Evolutionary conservation across 495 filamentous ascomycete genomes (phyloP).

Genomic region (Hypoxylon intermedium): DNA sequence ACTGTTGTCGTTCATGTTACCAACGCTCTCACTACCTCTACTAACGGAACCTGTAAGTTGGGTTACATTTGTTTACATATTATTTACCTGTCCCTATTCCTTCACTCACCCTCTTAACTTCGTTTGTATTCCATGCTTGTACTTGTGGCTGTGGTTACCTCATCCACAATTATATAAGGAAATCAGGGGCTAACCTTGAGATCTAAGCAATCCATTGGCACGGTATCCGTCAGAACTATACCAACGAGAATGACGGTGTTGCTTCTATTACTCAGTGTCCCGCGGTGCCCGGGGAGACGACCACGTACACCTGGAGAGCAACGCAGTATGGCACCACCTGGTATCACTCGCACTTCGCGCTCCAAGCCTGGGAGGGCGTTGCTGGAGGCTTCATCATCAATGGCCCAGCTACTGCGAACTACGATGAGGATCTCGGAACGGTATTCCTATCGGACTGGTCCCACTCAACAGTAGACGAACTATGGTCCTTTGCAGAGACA

Average conservation of each 20-base stretch:
- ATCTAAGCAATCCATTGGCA: conserved; percentile 62
- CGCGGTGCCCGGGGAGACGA: conserved; percentile 50
- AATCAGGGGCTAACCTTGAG: background rate
- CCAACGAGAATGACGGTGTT: conserved; percentile 51
- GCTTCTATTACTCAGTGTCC: conserved; percentile 59
- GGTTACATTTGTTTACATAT: background rate
- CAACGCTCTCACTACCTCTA: conserved; percentile 29
- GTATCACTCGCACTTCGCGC: conserved; percentile 68
- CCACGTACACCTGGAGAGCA: conserved; percentile 61
- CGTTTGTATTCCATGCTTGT: too few species aligned
- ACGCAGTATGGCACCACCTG: conserved; percentile 65
- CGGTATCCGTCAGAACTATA: conserved; percentile 49
- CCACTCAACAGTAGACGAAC: conserved; percentile 50
- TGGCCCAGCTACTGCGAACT: conserved; percentile 57
- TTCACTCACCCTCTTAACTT: too few species aligned
- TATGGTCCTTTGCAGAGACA: conserved; percentile 46
- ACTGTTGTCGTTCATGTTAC: conserved; percentile 44
- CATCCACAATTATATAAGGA: too few species aligned
- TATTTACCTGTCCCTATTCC: too few species aligned
- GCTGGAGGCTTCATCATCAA: conserved; percentile 58
- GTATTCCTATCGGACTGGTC: conserved; percentile 59
- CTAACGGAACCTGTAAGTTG: conserved; percentile 33
- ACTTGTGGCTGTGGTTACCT: too few species aligned
- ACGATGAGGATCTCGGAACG: conserved; percentile 59
- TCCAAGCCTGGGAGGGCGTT: conserved; percentile 61